Evolutionary conservation across 1,284 basidiomycete genomes (phyloP).

Genomic region (Naganishia sp.): DNA sequence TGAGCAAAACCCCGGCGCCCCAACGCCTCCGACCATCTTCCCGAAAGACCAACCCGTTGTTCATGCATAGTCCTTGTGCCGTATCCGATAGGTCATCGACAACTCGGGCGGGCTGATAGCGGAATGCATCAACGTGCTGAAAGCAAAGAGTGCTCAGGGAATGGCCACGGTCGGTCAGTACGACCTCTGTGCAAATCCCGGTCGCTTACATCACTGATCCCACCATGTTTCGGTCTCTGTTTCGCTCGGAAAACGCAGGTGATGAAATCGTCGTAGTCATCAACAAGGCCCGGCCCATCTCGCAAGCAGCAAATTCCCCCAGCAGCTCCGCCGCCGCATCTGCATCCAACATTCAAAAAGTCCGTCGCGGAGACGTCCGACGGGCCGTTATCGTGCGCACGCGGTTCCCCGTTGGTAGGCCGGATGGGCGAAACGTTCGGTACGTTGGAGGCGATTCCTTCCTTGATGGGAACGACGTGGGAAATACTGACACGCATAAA

Average conservation of each 20-base stretch:
- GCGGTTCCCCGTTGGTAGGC: slow-evolving; percentile 49
- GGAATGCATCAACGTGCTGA: slow-evolving; percentile 95
- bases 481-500: neutral
- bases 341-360: slow-evolving; percentile 62
- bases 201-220: neutral
- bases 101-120: slow-evolving; percentile 96
- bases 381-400: slow-evolving; percentile 94
- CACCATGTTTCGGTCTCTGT: neutral
- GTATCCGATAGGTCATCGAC: slow-evolving; percentile 76
- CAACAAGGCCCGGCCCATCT: slow-evolving; percentile 82
- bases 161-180: slow-evolving; percentile 64
- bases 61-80: slow-evolving; percentile 14
- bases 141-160: slow-evolving; percentile 81
- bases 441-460: slow-evolving; percentile 32
- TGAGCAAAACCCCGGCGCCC: slow-evolving; percentile 48
- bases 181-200: too few species aligned
- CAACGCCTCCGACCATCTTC: neutral
- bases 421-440: slow-evolving; percentile 51
- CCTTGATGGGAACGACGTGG: neutral
- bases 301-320: slow-evolving; percentile 60
- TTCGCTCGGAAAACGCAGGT: slow-evolving; percentile 59
- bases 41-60: neutral
- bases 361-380: slow-evolving; percentile 88
- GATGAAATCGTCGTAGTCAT: slow-evolving; percentile 98
- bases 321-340: slow-evolving; percentile 57